A percentile compares a stretch with the other conserved stretches of the same genome.
Conservation (phyloP, 2,329 filamentous ascomycete genomes). For the Aspergillus ustus region DNA sequence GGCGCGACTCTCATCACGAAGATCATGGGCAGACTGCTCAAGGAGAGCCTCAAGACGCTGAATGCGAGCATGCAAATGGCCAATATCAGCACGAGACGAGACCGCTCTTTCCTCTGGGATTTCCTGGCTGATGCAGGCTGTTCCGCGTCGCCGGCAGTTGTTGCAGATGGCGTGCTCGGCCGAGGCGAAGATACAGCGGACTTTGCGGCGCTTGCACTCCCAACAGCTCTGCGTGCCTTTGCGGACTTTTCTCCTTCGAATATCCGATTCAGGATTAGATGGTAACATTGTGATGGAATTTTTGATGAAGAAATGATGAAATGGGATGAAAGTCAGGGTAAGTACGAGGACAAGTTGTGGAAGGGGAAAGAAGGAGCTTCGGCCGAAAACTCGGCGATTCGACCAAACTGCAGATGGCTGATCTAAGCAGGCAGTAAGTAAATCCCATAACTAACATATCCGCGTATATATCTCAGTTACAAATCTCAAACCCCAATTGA, state of each 20-base stretch:
- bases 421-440: too few species aligned
- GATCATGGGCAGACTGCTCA: background rate
- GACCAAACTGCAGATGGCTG: background rate
- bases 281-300: background rate
- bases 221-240: conserved; percentile 42
- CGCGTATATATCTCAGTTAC: too few species aligned
- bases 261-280: background rate
- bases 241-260: conserved; percentile 33
- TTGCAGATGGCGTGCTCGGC: conserved; percentile 27
- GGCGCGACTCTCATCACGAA: background rate
- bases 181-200: conserved; percentile 36
- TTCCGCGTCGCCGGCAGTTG: conserved; percentile 34
- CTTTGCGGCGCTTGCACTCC: conserved; percentile 36
- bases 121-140: conserved; percentile 54
- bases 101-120: conserved; percentile 41
- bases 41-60: conserved; percentile 6
- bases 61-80: conserved; percentile 10
- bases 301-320: background rate
- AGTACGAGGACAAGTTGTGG: background rate
- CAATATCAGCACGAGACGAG: conserved; percentile 23
- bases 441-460: background rate
- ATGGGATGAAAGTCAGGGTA: too few species aligned
- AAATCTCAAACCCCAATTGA: too few species aligned
- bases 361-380: background rate
- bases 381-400: conserved; percentile 3